A percentile compares a stretch with the other conserved stretches of the same genome.
phyloP scores from a whole-genome alignment of 192 early-diverging fungal species.

The Radiomyces spectabilis region DNA sequence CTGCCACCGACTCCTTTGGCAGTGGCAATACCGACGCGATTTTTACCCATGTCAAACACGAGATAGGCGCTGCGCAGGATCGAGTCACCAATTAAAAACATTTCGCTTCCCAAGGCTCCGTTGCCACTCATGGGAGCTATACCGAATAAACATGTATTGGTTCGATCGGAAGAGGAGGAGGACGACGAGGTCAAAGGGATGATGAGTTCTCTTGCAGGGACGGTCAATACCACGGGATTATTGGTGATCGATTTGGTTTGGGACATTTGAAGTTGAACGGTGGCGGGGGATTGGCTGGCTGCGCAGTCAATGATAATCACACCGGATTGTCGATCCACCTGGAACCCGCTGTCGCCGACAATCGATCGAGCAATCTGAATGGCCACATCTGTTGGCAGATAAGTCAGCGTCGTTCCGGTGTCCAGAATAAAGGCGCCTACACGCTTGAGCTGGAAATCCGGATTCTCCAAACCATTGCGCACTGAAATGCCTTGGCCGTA shows the following conservation, averaged over 20 bases:
- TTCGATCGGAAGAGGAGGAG: too few species aligned
- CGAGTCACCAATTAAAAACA: slow-evolving; percentile 18
- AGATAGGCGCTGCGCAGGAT: slow-evolving; percentile 16
- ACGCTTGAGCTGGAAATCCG: neutral
- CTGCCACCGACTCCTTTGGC: slow-evolving; percentile 13
- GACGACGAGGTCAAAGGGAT: slow-evolving; percentile 5
- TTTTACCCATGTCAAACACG: slow-evolving; percentile 19
- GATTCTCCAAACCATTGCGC: neutral
- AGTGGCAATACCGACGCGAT: slow-evolving; percentile 14
- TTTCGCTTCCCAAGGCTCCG: neutral
- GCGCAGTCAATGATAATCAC: slow-evolving; percentile 12
- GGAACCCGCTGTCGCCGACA: neutral
- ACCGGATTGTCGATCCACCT: slow-evolving; percentile 1
- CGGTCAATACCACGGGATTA: slow-evolving; percentile 17
- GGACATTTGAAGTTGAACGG: slow-evolving; percentile 10
- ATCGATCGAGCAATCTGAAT: neutral
- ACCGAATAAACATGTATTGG: slow-evolving; percentile 19
- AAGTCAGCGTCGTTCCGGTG: slow-evolving; percentile 23
- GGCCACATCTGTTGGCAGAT: slow-evolving; percentile 9
- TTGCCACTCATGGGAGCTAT: slow-evolving; percentile 18
- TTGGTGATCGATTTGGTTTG: neutral
- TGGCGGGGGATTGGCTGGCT: neutral
- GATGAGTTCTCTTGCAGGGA: slow-evolving; percentile 13
- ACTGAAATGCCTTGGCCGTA: slow-evolving; percentile 18
- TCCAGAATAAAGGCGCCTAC: slow-evolving; percentile 22